Conservation (phyloP, 2,329 filamentous ascomycete species). For the Calonectria hawksworthii region DNA sequence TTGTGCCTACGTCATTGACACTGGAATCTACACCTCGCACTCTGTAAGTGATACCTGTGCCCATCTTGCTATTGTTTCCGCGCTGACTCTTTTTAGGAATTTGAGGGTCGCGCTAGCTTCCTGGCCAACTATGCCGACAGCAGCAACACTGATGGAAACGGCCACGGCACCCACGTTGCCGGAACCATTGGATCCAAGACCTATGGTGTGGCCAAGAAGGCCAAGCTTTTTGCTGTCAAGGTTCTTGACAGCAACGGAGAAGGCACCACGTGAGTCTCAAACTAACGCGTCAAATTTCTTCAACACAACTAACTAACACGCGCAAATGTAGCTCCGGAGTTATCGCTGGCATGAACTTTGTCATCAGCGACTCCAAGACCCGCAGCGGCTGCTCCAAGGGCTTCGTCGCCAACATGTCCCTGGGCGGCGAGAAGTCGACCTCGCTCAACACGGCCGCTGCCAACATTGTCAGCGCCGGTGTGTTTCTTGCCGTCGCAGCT, state of each 20-base stretch:
- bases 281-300: neutral
- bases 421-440: constrained; percentile 62
- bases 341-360: constrained; percentile 62
- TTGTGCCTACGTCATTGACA: constrained; percentile 63
- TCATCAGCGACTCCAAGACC: constrained; percentile 54
- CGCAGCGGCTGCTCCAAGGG: constrained; percentile 55
- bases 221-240: constrained; percentile 60
- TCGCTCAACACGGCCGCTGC: constrained; percentile 66
- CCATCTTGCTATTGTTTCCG: too few relatives aligned
- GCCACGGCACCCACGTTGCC: constrained; percentile 59
- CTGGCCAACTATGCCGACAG: constrained; percentile 46
- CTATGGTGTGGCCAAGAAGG: constrained; percentile 59
- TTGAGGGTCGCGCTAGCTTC: constrained; percentile 52
- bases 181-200: constrained; percentile 51
- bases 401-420: constrained; percentile 69
- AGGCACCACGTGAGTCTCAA: constrained; percentile 44
- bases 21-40: constrained; percentile 57
- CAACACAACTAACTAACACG: neutral
- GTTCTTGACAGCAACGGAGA: constrained; percentile 55
- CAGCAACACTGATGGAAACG: constrained; percentile 49
- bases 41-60: constrained; percentile 46
- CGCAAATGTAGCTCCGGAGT: constrained; percentile 55
- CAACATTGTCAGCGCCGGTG: constrained; percentile 59
- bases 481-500: constrained; percentile 69
- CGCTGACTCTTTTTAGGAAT: constrained; percentile 42